phyloP scores from a whole-genome alignment of 2,329 filamentous ascomycete species.

The Epichloe gansuensis region DNA sequence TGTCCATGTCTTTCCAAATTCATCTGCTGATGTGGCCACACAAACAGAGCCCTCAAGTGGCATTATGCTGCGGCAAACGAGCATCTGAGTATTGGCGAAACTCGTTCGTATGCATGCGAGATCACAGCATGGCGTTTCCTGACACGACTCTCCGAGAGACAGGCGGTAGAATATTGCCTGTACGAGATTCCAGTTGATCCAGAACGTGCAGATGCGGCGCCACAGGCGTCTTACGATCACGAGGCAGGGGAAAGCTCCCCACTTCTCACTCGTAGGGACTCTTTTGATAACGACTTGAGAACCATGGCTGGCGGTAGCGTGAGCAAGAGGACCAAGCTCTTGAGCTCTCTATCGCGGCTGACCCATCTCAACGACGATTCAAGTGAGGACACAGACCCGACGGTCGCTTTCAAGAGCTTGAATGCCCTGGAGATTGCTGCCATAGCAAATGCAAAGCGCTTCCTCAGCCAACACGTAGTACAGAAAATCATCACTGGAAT shows the following conservation, averaged over 20 bases:
- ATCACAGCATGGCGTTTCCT: slow-evolving; percentile 72
- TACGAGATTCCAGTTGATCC: slow-evolving; percentile 50
- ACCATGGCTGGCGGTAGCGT: slow-evolving; percentile 24
- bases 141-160: slow-evolving; percentile 55
- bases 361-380: slow-evolving; percentile 27
- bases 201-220: slow-evolving; percentile 8
- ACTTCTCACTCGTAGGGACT: slow-evolving; percentile 27
- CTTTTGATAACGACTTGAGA: slow-evolving; percentile 10
- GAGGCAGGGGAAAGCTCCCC: slow-evolving; percentile 35
- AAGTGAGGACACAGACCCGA: slow-evolving; percentile 45
- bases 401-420: slow-evolving; percentile 60
- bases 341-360: slow-evolving; percentile 43
- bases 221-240: slow-evolving; percentile 15
- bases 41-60: slow-evolving; percentile 54
- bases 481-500: slow-evolving; percentile 76
- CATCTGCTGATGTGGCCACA: neutral
- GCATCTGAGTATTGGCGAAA: slow-evolving; percentile 51
- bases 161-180: slow-evolving; percentile 62
- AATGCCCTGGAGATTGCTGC: slow-evolving; percentile 82
- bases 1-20: neutral
- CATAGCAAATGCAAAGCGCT: slow-evolving; percentile 70
- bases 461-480: slow-evolving; percentile 66
- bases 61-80: slow-evolving; percentile 55
- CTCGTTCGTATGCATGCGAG: slow-evolving; percentile 62
- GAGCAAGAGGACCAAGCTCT: slow-evolving; percentile 33